Evolutionary conservation across 2,329 filamentous ascomycete species (phyloP).

Genomic region (Zymoseptoria brevis): DNA sequence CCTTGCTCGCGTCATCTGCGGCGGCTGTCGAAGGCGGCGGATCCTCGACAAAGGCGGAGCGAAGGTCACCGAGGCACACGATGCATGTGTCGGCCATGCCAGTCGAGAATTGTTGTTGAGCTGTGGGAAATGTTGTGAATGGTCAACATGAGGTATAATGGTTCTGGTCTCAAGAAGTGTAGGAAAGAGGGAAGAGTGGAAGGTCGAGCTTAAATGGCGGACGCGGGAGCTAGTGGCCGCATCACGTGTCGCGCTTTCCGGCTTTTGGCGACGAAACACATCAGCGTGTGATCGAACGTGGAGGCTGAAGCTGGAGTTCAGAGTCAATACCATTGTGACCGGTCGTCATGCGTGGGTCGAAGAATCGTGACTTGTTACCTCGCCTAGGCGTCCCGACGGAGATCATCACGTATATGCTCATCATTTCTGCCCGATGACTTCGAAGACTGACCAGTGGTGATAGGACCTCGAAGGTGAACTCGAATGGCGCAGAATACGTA

Average conservation of each 20-base stretch:
- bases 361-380: background rate
- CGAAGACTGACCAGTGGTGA: background rate
- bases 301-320: background rate
- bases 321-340: background rate
- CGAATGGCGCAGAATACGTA: background rate
- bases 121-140: constrained; percentile 5
- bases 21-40: constrained; percentile 33
- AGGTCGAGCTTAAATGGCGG: constrained; percentile 4
- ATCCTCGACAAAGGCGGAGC: constrained; percentile 47
- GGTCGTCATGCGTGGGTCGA: background rate
- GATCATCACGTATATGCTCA: background rate
- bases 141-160: constrained; percentile 10
- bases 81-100: constrained; percentile 61
- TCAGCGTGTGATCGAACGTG: background rate
- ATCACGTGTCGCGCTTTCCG: background rate
- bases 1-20: constrained; percentile 17
- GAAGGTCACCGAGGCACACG: constrained; percentile 64
- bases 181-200: constrained; percentile 10
- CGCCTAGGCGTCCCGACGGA: background rate
- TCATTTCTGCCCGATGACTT: background rate
- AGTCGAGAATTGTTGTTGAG: constrained; percentile 1
- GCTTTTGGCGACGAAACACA: background rate
- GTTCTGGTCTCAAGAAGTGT: constrained; percentile 1
- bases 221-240: background rate
- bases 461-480: background rate